A percentile compares a stretch with the other conserved stretches of the same genome.
phyloP scores from a whole-genome alignment of 306 rosid species.

The Cucumis melo region DNA sequence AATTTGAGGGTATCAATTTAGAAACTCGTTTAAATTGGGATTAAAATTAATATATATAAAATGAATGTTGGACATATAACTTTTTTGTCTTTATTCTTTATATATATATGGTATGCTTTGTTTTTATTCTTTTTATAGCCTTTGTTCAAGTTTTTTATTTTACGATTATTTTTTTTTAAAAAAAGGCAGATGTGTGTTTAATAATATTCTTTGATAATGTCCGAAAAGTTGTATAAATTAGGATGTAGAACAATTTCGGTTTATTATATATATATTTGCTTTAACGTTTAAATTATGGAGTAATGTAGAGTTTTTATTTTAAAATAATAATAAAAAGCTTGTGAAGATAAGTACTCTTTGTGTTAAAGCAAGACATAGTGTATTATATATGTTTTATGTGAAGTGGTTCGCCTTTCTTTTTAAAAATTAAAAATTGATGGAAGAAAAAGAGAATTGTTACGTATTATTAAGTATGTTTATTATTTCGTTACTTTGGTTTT shows the following conservation, averaged over 20 bases:
- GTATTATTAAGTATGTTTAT: too few relatives aligned
- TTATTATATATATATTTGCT: background rate
- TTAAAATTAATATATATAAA: background rate
- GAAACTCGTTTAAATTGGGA: background rate
- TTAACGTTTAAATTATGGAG: background rate
- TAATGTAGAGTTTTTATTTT: background rate
- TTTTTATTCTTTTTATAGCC: background rate
- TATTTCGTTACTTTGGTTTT: too few relatives aligned
- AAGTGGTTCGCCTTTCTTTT: background rate
- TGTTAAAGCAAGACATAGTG: background rate
- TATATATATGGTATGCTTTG: background rate
- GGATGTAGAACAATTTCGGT: background rate
- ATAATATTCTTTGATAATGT: background rate
- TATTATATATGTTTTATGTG: background rate
- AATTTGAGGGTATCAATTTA: background rate
- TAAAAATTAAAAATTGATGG: background rate
- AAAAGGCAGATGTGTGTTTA: background rate
- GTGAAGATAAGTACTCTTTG: background rate
- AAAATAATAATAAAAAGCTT: background rate
- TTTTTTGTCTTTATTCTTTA: background rate
- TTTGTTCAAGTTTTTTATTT: background rate
- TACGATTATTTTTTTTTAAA: background rate
- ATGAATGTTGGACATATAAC: background rate
- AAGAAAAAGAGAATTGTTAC: too few relatives aligned
- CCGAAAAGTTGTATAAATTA: background rate